Base-by-base conservation (phyloP, 2,329 filamentous ascomycete species). In the Fusarium sp. region DNA sequence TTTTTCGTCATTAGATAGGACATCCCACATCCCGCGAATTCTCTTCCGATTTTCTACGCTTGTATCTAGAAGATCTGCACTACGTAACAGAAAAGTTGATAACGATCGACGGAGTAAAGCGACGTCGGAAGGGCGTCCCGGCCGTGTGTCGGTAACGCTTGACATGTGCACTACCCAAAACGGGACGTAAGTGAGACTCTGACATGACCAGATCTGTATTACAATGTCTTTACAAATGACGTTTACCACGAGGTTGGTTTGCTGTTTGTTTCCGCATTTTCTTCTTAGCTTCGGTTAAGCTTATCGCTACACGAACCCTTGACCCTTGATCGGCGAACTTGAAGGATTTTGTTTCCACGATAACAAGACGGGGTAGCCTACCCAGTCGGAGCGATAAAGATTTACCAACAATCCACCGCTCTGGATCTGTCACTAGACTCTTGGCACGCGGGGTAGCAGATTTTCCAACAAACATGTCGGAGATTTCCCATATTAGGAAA, bases 391-490 rank as follows among this genome's bases (percentile, higher is more conserved):
- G 31, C 31, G 56, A 59, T 59, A 59, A 35, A 59, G 31, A 59
- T 50, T 27, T 50, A 50, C 45, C 22, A 59, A 59, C 56, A 59
- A 59, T 59, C 35, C 56, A 24, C 34, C 34, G 13, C 22, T 40
- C 29, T 35, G 31, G 56, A 59, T 59, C 56, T 59, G 35, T 59
- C 56, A 40, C 35, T 59, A 24, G 56, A 20, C 35, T 40, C 56
- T 59, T 38, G 56, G 56, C 29, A 59, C 34, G 56, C 56, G 56
- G 56, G 56, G 56, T 59, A 59, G n/a, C 22, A 27, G 35, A 35
- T 18, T 40, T 59, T 59, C 22, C 35, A 40, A 40, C 35, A 16
- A 59, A n/a, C 24, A n/a, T 50, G 22, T 27, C 24, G 45, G 18
- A 50, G 45, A 50, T 50, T 29, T 50, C 45, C 45, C 45, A 29